A percentile compares a stretch with the other conserved stretches of the same genome.
Evolutionary conservation across 2,329 filamentous ascomycete species (phyloP).

Genomic region (Magnaporthiopsis incrustans): DNA sequence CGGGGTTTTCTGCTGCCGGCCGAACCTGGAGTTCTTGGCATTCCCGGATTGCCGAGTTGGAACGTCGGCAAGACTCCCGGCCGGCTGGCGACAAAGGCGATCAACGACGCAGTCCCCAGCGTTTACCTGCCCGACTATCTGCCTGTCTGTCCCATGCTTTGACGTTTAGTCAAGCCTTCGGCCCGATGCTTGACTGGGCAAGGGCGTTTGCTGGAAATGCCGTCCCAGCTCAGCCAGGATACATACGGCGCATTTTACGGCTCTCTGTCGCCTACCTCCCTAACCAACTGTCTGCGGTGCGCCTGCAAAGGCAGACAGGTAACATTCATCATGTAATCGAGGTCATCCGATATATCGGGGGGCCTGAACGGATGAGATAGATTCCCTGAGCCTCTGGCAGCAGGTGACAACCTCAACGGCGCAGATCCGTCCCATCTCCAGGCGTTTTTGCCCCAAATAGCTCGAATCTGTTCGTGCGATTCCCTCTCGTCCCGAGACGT

Average conservation of each 20-base stretch:
- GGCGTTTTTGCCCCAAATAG: neutral
- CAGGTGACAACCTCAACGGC: neutral
- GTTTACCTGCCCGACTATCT: neutral
- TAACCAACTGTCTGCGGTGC: neutral
- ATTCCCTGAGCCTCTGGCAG: neutral
- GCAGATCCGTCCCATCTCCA: neutral
- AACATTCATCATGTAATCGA: neutral
- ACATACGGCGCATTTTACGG: neutral
- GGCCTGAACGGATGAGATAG: neutral
- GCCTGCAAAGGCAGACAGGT: neutral
- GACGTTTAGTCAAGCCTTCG: neutral
- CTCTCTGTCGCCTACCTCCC: neutral
- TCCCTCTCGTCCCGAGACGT: neutral
- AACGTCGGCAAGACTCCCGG: neutral
- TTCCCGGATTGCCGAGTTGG: neutral
- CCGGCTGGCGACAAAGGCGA: no score
- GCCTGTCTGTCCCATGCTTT: neutral
- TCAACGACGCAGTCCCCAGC: no score
- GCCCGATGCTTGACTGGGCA: neutral
- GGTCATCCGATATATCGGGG: neutral
- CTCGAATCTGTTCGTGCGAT: neutral
- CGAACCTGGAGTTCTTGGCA: no score
- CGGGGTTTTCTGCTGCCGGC: neutral
- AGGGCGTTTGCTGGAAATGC: neutral
- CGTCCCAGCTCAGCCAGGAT: neutral